Conservation (phyloP, 1,284 basidiomycete species). For the Schizopora paradoxa region DNA sequence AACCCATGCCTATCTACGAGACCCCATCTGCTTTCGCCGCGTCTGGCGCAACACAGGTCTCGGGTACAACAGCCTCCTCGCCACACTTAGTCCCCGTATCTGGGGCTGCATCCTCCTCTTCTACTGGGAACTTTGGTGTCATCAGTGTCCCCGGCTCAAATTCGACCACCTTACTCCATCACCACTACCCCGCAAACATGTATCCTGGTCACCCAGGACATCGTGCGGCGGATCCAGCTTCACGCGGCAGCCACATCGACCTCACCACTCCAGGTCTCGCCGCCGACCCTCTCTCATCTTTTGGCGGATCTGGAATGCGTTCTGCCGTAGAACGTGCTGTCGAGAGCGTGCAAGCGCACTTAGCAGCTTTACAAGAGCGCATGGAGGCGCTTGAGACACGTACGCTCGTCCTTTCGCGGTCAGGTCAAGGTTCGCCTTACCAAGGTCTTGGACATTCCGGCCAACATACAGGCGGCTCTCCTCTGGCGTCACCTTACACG, state of each 20-base stretch:
- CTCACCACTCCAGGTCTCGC: slow-evolving; percentile 9
- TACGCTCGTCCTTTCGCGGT: slow-evolving; percentile 6
- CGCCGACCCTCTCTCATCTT: too few relatives aligned
- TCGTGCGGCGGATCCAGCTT: slow-evolving; percentile 31
- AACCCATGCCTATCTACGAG: slow-evolving; percentile 68
- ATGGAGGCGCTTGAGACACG: slow-evolving; percentile 65
- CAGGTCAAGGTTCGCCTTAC: slow-evolving; percentile 1
- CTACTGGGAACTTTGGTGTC: slow-evolving; percentile 10
- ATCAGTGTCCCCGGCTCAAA: neutral
- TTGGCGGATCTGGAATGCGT: slow-evolving; percentile 2
- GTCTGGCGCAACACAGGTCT: slow-evolving; percentile 42
- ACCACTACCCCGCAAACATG: slow-evolving; percentile 14
- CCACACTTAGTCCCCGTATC: slow-evolving; percentile 31
- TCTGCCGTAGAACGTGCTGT: slow-evolving; percentile 61
- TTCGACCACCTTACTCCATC: too few relatives aligned
- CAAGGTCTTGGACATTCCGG: too few relatives aligned
- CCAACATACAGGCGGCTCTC: too few relatives aligned
- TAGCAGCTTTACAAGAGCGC: slow-evolving; percentile 87
- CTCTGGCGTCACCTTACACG: slow-evolving; percentile 13
- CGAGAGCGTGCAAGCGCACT: slow-evolving; percentile 81
- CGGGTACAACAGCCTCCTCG: slow-evolving; percentile 17
- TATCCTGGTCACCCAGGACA: slow-evolving; percentile 37
- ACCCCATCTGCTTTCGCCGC: slow-evolving; percentile 69
- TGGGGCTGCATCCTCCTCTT: slow-evolving; percentile 23
- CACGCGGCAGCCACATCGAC: slow-evolving; percentile 17